phyloP scores from a whole-genome alignment of 441 rosid genomes.

The Erysimum cheiri region DNA sequence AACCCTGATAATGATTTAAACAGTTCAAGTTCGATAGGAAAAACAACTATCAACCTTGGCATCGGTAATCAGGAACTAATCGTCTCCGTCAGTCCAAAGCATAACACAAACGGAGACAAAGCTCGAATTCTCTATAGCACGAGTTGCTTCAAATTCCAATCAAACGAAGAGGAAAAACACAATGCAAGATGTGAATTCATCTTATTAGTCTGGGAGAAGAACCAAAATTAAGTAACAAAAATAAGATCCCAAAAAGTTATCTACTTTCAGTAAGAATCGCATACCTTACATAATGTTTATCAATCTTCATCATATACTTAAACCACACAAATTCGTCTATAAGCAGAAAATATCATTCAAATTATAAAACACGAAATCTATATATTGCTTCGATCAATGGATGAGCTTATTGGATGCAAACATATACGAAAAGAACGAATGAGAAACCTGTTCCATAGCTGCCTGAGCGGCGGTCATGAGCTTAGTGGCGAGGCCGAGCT shows the following conservation, averaged over 20 bases:
- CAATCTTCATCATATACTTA: constrained; percentile 10
- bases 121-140: background rate
- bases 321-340: constrained; percentile 1
- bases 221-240: background rate
- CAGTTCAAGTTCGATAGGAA: background rate
- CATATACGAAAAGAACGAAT: no score
- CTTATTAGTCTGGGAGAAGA: background rate
- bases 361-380: background rate
- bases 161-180: background rate
- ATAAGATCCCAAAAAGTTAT: background rate
- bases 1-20: background rate
- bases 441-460: constrained; percentile 99
- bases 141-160: constrained; percentile 17
- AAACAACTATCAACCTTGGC: background rate
- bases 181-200: background rate
- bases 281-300: background rate
- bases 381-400: background rate
- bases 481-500: constrained; percentile 95
- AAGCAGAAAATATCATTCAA: background rate
- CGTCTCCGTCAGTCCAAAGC: constrained; percentile 9
- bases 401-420: background rate
- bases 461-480: constrained; percentile 97
- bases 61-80: background rate
- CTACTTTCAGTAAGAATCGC: background rate
- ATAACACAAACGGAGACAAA: background rate